Evolutionary conservation across 2,329 filamentous ascomycete genomes (phyloP), one percentile per base, ranked within the genome.

Genomic region (Trichoderma pleuroti): DNA sequence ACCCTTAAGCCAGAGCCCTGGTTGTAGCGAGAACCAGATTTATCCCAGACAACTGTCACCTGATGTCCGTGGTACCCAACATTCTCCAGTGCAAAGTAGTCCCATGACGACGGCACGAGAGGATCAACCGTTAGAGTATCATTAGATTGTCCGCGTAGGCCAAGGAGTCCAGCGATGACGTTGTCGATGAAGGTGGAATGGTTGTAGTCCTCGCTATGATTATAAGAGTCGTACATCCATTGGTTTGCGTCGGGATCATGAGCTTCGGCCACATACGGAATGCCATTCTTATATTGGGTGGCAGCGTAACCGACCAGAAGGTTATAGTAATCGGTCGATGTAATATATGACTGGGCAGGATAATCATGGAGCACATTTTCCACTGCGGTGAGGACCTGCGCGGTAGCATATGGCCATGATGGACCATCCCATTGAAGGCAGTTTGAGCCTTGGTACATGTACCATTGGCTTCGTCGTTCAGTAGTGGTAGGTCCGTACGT

Each of bases 391-490:
- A 42, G 39, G 3, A 42, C 39, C 16, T 42, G 39, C 3, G 39
- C 16, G 4, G 16, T 42, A 16, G 39, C 39, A 0, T 63, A 63
- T 12, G 60, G 60, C 60, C 60, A 63, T 30, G 60, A 63, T 21
- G 60, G 60, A 9, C 60, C 60, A 49, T 63, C 60, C 60, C 60
- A 63, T 30, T 63, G 36, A 21, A 63, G 60, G 36, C 60, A 63
- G 16, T 14, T 46, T 21, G 36, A 36, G 8, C 39, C 12, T 18
- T 21, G 39, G 5, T 63, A 21, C 60, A 63, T 63, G 28, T 63
- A 63, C 39, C 39, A 63, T 12, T 26, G 36, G 36, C 60, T 63
- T 46, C 36, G 60, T 3, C 60, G 36, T 21, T 63, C 60, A 2
- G 60, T 39, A 46, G 60, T 63, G 10, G 60, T 63, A 10, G 39